Evolutionary conservation across 2,329 filamentous ascomycete genomes (phyloP).

Genomic region (Botrytis deweyae): DNA sequence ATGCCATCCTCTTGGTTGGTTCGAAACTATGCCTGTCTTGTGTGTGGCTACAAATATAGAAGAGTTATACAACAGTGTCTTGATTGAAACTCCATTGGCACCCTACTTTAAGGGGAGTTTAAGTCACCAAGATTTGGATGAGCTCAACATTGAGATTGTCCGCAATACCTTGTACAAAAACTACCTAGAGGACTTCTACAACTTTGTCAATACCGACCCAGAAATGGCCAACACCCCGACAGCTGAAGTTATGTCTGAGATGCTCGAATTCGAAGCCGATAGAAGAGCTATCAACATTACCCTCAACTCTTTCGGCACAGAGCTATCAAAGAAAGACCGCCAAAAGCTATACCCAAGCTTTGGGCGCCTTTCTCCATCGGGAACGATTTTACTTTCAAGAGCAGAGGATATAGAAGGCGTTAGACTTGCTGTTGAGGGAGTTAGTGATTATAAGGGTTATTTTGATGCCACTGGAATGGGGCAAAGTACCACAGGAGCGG

Average conservation of each 20-base stretch:
- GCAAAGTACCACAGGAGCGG: constrained; percentile 68
- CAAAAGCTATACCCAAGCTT: constrained; percentile 96
- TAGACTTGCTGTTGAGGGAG: constrained; percentile 86
- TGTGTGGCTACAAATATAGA: constrained; percentile 98
- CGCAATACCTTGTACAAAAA: constrained; percentile 99
- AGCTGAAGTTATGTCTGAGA: constrained; percentile 90
- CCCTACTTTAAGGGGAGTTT: constrained; percentile 97
- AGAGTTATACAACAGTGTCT: constrained; percentile 95
- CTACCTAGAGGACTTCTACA: constrained; percentile 96
- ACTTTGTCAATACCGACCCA: constrained; percentile 86
- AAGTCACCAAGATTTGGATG: constrained; percentile 94
- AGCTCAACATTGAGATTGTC: constrained; percentile 98
- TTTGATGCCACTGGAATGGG: constrained; percentile 88
- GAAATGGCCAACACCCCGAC: constrained; percentile 89
- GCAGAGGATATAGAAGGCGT: constrained; percentile 96
- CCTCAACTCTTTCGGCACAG: constrained; percentile 96
- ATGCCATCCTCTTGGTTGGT: constrained; percentile 97
- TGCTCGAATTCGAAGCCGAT: constrained; percentile 95
- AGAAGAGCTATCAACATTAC: constrained; percentile 98
- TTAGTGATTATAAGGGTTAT: constrained; percentile 91
- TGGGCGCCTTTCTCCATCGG: constrained; percentile 88
- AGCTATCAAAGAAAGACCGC: constrained; percentile 87
- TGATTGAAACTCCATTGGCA: constrained; percentile 94
- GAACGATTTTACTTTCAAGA: constrained; percentile 88
- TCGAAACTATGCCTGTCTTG: constrained; percentile 97